Conservation (phyloP, 2,329 filamentous ascomycete genomes). For the Talaromyces sp. region DNA sequence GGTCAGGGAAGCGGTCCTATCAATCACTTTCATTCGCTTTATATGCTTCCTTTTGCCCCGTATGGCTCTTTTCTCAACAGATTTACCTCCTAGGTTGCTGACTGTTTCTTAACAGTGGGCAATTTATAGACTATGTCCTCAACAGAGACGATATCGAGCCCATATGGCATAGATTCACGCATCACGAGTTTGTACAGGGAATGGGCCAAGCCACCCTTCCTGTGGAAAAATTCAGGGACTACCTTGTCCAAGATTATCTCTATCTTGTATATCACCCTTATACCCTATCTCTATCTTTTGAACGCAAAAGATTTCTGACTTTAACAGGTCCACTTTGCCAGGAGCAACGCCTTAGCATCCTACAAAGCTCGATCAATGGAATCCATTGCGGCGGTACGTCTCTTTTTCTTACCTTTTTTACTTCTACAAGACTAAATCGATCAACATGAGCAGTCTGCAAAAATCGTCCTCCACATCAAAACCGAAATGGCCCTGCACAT, state of each 20-base stretch:
- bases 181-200: conserved; percentile 75
- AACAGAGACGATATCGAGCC: conserved; percentile 65
- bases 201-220: conserved; percentile 72
- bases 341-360: conserved; percentile 75
- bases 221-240: conserved; percentile 73
- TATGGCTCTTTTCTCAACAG: conserved; percentile 25
- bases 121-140: conserved; percentile 78
- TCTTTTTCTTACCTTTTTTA: neutral
- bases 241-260: conserved; percentile 87
- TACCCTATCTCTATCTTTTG: too few relatives aligned
- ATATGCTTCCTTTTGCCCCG: conserved; percentile 54
- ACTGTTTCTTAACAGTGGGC: conserved; percentile 47
- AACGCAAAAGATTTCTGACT: neutral
- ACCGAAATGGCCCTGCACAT: conserved; percentile 77
- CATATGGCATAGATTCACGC: conserved; percentile 69
- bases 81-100: neutral
- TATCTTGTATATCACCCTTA: conserved; percentile 57
- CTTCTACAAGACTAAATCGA: neutral
- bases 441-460: conserved; percentile 46
- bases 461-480: conserved; percentile 70
- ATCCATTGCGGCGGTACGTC: conserved; percentile 61
- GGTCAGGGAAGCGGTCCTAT: conserved; percentile 59
- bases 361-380: conserved; percentile 75
- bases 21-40: conserved; percentile 61
- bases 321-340: conserved; percentile 70